phyloP scores from a whole-genome alignment of 2,329 filamentous ascomycete genomes.

The Cordyceps militaris region DNA sequence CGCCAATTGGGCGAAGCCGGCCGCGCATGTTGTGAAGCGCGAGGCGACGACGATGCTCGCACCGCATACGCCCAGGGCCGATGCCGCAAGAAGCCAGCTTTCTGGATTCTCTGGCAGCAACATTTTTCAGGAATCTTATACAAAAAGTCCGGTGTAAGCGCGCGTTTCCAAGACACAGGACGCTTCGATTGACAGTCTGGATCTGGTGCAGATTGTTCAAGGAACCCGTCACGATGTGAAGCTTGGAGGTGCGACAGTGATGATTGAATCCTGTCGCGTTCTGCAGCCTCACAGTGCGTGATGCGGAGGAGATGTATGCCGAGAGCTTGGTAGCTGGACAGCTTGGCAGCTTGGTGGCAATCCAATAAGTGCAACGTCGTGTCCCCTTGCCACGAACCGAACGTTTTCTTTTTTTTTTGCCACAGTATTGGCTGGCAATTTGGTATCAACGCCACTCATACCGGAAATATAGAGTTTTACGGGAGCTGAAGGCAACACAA shows the following conservation, averaged over 20 bases:
- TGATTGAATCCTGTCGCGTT: background rate
- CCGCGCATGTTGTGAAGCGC: slow-evolving; percentile 19
- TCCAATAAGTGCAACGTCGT: no score
- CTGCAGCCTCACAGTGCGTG: background rate
- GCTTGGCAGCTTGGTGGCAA: no score
- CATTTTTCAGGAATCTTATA: background rate
- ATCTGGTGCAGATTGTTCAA: background rate
- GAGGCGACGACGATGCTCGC: slow-evolving; percentile 28
- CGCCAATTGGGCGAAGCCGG: background rate
- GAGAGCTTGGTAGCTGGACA: no score
- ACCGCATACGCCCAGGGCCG: background rate
- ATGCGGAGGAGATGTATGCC: background rate
- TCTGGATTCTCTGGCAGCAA: background rate
- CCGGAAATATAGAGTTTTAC: no score
- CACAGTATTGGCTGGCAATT: no score
- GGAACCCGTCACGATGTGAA: background rate
- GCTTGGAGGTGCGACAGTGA: background rate
- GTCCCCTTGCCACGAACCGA: no score
- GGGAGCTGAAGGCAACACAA: no score
- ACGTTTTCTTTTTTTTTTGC: no score
- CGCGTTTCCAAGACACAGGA: no score
- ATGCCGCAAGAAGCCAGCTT: background rate
- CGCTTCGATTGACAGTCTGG: no score
- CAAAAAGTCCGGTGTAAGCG: background rate
- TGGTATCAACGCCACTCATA: no score